These are phyloP conservation scores for Cladosporium sp. DNA, from an alignment of 2,329 filamentous ascomycete species.

Conservation along the genomic window DNA sequence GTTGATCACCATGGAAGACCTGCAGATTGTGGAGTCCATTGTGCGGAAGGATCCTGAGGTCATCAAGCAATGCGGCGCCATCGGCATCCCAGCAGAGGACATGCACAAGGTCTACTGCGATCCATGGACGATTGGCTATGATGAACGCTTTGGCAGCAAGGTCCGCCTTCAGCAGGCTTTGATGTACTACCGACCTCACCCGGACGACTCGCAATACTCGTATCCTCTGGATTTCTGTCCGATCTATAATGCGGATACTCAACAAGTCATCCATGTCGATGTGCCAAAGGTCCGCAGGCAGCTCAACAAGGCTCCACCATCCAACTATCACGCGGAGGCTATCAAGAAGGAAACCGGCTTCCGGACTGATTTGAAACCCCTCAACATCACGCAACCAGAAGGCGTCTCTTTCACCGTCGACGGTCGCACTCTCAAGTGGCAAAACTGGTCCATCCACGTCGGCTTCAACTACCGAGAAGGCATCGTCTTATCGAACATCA, in stretches of 20 bases:
- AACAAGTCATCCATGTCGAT: slow-evolving; percentile 77
- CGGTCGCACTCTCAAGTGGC: slow-evolving; percentile 52
- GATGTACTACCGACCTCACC: slow-evolving; percentile 88
- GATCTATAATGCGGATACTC: slow-evolving; percentile 78
- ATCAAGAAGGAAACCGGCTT: neutral
- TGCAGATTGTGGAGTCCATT: slow-evolving; percentile 73
- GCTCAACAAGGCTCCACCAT: slow-evolving; percentile 64
- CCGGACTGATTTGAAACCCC: slow-evolving; percentile 65
- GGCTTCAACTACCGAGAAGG: slow-evolving; percentile 95
- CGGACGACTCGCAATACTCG: slow-evolving; percentile 85
- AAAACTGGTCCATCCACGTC: slow-evolving; percentile 90
- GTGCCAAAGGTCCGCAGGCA: slow-evolving; percentile 73
- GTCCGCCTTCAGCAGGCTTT: slow-evolving; percentile 84
- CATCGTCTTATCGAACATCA: slow-evolving; percentile 85
- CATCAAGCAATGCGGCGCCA: slow-evolving; percentile 82
- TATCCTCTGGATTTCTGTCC: slow-evolving; percentile 93
- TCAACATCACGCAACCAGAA: slow-evolving; percentile 38
- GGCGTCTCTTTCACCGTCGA: slow-evolving; percentile 59
- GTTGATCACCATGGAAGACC: slow-evolving; percentile 88
- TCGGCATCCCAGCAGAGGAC: slow-evolving; percentile 74
- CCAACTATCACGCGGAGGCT: slow-evolving; percentile 74
- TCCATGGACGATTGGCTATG: slow-evolving; percentile 93
- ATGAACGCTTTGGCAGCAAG: slow-evolving; percentile 77
- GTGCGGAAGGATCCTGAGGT: slow-evolving; percentile 76
- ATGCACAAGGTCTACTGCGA: slow-evolving; percentile 98